Evolutionary conservation across 23 red algal genomes (phyloP).

Genomic region (Agarophyton chilense): DNA sequence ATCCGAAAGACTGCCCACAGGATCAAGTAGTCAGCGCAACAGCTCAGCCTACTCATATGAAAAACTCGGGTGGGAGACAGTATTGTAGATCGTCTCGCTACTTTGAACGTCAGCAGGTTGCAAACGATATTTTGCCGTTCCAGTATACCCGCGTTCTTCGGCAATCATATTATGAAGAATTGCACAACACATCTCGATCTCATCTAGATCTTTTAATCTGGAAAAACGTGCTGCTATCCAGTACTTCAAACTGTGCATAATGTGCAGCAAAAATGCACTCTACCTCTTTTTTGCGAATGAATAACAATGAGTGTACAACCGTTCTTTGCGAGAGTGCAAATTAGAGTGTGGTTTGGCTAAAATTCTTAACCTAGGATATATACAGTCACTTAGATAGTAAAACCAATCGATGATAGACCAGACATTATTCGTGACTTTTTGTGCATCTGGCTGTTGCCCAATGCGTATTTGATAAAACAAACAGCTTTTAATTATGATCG

Average conservation of each 20-base stretch:
- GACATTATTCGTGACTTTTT: neutral
- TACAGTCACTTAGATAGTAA: slow-evolving; percentile 58
- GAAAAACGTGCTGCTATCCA: neutral
- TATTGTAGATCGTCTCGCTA: neutral
- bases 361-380: slow-evolving; percentile 48
- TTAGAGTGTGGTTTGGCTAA: slow-evolving; percentile 29
- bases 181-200: neutral
- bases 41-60: neutral
- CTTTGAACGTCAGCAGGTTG: neutral
- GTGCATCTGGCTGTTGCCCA: slow-evolving; percentile 18
- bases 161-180: slow-evolving; percentile 43
- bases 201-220: neutral
- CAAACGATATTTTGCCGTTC: neutral
- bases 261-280: neutral
- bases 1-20: neutral
- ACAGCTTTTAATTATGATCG: slow-evolving; percentile 9
- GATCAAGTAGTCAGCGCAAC: neutral
- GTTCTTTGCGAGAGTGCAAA: neutral
- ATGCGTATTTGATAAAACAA: slow-evolving; percentile 34
- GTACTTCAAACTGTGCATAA: slow-evolving; percentile 18
- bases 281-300: neutral
- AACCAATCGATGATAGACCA: slow-evolving; percentile 4
- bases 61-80: neutral
- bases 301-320: neutral
- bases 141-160: neutral